phyloP scores from a whole-genome alignment of 345 rosid genomes.

The Brassica napus region DNA sequence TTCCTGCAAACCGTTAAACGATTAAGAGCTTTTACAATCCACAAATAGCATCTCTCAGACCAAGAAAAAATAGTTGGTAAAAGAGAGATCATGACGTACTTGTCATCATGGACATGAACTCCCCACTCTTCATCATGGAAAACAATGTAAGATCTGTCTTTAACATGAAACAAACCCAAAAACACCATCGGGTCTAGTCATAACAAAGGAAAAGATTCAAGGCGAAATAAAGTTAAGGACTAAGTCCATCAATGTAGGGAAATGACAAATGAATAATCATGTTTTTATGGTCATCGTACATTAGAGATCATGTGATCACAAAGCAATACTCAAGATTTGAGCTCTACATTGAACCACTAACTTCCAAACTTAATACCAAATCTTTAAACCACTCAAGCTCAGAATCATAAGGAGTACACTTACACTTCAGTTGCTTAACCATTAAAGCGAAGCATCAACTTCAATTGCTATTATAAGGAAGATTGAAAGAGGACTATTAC shows the following conservation, averaged over 20 bases:
- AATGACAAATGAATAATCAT: neutral
- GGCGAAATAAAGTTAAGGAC: no score
- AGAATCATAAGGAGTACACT: no score
- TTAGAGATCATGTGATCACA: neutral
- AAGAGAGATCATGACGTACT: slow-evolving; percentile 38
- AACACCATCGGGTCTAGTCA: no score
- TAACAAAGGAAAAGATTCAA: no score
- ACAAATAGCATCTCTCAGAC: no score
- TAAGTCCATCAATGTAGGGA: neutral
- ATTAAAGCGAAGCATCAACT: neutral
- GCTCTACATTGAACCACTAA: slow-evolving; percentile 1
- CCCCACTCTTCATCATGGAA: slow-evolving; percentile 96
- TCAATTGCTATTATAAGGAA: neutral
- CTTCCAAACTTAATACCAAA: slow-evolving; percentile 1
- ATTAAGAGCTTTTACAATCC: no score
- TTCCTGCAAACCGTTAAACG: no score
- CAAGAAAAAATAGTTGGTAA: no score
- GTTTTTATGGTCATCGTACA: neutral
- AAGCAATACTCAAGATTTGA: slow-evolving; percentile 6
- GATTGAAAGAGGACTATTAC: slow-evolving; percentile 35
- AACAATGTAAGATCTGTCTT: slow-evolving; percentile 47
- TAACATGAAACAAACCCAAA: no score
- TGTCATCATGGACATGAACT: slow-evolving; percentile 73
- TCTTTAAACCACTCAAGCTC: neutral
- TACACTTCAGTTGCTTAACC: no score